Conservation (phyloP, 1,284 basidiomycete genomes). For the Meira miltonrushii region DNA sequence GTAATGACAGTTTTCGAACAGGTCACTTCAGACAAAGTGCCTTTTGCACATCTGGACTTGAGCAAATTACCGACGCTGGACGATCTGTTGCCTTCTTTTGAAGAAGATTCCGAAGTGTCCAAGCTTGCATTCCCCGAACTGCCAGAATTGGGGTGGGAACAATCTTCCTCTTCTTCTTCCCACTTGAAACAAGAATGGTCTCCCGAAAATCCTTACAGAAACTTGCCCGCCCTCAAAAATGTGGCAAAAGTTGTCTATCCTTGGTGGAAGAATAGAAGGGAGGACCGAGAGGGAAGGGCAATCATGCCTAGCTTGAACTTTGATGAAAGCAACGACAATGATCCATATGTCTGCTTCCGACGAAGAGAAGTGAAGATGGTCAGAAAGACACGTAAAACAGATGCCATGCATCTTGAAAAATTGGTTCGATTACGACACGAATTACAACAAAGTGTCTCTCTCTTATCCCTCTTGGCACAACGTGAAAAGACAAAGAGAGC, state of each 20-base stretch:
- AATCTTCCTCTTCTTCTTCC: conserved; percentile 11
- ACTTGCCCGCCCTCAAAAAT: conserved; percentile 41
- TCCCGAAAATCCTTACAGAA: conserved; percentile 39
- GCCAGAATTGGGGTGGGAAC: conserved; percentile 32
- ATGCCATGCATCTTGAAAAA: conserved; percentile 49
- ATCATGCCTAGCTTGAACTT: conserved; percentile 52
- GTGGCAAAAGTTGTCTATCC: conserved; percentile 40
- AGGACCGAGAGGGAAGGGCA: conserved; percentile 41
- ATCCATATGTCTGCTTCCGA: conserved; percentile 97
- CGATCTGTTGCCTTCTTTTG: conserved; percentile 41
- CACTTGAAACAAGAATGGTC: conserved; percentile 24
- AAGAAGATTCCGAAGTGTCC: conserved; percentile 28
- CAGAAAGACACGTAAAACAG: conserved; percentile 73
- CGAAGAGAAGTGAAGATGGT: conserved; percentile 88
- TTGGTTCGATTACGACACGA: conserved; percentile 47
- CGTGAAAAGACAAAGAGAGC: conserved; percentile 45
- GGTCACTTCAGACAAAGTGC: conserved; percentile 78
- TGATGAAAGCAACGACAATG: conserved; percentile 88
- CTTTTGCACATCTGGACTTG: conserved; percentile 72
- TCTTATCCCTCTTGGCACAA: conserved; percentile 43
- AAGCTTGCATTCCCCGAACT: conserved; percentile 40
- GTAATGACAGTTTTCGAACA: conserved; percentile 93
- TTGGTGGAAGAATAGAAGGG: conserved; percentile 47
- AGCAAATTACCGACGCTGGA: conserved; percentile 39
- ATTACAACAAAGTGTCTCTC: conserved; percentile 34